Conservation (phyloP, 176 grass and related monocot genomes). For the Eremochloa ophiuroides region DNA sequence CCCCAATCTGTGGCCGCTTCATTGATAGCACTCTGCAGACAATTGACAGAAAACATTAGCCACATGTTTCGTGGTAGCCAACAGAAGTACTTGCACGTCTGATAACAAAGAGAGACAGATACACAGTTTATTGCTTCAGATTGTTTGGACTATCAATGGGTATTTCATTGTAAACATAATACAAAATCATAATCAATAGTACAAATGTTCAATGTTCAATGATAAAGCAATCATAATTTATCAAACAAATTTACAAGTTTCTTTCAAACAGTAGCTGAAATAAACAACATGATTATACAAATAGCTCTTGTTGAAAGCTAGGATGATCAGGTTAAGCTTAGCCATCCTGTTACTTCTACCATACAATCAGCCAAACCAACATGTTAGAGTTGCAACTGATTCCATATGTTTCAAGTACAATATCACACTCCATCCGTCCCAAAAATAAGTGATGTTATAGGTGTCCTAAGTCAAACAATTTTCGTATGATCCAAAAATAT, state of each 20-base stretch:
- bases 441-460: no score
- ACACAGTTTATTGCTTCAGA: no score
- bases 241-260: not conserved
- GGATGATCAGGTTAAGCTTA: not conserved
- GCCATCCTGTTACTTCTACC: not conserved
- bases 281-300: not conserved
- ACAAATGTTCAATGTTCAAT: not conserved
- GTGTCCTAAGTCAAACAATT: no score
- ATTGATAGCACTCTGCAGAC: slow-evolving; percentile 74
- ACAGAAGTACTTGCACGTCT: not conserved
- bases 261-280: not conserved
- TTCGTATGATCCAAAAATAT: not conserved
- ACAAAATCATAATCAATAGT: slow-evolving; percentile 1
- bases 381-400: not conserved
- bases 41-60: not conserved
- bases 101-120: not conserved
- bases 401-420: not conserved
- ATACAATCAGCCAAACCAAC: not conserved
- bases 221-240: not conserved
- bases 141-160: no score
- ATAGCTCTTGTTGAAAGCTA: not conserved
- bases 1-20: slow-evolving; percentile 84
- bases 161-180: not conserved
- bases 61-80: not conserved
- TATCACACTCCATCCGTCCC: no score